phyloP scores from a whole-genome alignment of 129 eudicot species.

The Flaveria brownii region DNA sequence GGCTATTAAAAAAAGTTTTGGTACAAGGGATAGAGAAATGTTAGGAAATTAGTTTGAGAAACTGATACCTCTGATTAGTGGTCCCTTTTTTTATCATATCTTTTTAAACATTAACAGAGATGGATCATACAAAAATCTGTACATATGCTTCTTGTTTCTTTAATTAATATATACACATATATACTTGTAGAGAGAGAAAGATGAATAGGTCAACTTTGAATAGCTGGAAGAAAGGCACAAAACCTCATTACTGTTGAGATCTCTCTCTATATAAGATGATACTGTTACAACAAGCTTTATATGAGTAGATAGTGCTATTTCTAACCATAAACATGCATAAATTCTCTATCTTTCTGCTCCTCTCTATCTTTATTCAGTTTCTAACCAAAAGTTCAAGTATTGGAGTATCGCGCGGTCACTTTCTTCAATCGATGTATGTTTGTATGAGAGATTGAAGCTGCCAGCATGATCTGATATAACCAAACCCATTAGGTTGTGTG shows the following conservation, averaged over 20 bases:
- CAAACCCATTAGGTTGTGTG: not conserved
- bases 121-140: slow-evolving; percentile 38
- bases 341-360: slow-evolving; percentile 16
- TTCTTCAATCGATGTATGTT: slow-evolving; percentile 30
- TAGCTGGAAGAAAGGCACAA: slow-evolving; percentile 51
- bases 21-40: slow-evolving; percentile 25
- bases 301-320: slow-evolving; percentile 11
- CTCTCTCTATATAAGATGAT: slow-evolving; percentile 42
- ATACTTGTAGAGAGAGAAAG: slow-evolving; percentile 16
- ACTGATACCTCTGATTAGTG: slow-evolving; percentile 41
- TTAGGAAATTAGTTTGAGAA: slow-evolving; percentile 34
- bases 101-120: slow-evolving; percentile 36
- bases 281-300: slow-evolving; percentile 31
- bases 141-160: slow-evolving; percentile 40
- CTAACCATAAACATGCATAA: slow-evolving; percentile 16
- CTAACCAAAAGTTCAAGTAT: not conserved
- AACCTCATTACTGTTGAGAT: slow-evolving; percentile 42
- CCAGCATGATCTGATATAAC: slow-evolving; percentile 64
- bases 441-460: slow-evolving; percentile 68
- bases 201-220: slow-evolving; percentile 47
- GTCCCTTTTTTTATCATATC: slow-evolving; percentile 44
- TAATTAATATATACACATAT: not conserved
- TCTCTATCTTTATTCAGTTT: slow-evolving; percentile 10
- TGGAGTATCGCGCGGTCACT: not conserved
- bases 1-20: no score